Evolutionary conservation across 169 alveolate genomes (phyloP), one percentile per base, ranked within the genome.

Genomic region (Babesia caballi): DNA sequence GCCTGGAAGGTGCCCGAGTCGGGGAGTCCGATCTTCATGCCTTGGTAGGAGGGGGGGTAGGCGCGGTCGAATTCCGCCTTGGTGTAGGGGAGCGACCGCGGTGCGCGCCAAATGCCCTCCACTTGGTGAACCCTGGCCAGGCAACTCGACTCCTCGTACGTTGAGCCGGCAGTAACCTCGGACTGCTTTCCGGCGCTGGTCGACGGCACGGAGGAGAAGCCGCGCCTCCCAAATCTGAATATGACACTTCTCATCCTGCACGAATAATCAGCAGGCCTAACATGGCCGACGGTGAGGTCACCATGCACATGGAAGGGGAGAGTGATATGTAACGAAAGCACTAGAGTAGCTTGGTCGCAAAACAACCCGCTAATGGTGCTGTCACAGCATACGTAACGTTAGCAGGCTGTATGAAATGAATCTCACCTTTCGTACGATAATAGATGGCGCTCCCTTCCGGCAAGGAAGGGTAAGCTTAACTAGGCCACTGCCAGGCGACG

Each of bases 51-150:
- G 14, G 60, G 85, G 21, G 86, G 84, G 58, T 73, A 88, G 47
- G 87, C 87, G 30, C 85, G 51, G 41, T 88, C 93, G 30, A 88
- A 78, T 47, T 88, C 84, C 25, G 71, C 88, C 74, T 81, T 81
- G 41, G 84, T 70, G 51, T 38, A 81, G 17, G 72, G 59, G 17
- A 67, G 74, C 14, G 25, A 15, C 27, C 93, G 61, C 33, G 89
- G 91, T 35, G 91, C 93, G 36, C 93, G 68, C 88, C 90, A 83
- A 19, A 88, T 83, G n/a, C 93, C 93, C 30, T 88, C 76, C 32
- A 88, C 90, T 6, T 82, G 83, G 47, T 66, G 23, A 2, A 85
- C 88, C 25, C 71, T 80, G 46, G 90, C 76, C 57, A 75, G 77
- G 23, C 88, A 73, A 33, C 78, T 58, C 30, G 67, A 70, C 61